These are phyloP conservation scores for Sphagnum fallax DNA, from an alignment of 228 moss, liverwort and hornwort species.

Conservation along the genomic window DNA sequence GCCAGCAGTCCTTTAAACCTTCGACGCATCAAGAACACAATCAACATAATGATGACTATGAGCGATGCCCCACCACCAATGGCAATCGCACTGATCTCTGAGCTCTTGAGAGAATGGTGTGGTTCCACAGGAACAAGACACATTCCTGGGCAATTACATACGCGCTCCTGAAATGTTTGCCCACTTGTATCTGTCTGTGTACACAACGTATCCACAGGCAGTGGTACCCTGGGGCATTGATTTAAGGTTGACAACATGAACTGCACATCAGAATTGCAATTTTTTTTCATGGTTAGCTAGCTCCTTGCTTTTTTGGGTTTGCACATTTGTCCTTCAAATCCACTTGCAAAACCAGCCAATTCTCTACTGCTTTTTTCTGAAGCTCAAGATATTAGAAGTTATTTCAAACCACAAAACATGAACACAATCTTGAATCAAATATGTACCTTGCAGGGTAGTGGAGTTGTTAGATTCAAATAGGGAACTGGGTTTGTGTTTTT, in stretches of 20 bases:
- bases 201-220: constrained; percentile 13
- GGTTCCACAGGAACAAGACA: constrained; percentile 1
- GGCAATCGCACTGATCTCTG: constrained; percentile 13
- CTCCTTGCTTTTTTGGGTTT: no score
- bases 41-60: neutral
- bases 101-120: constrained; percentile 1
- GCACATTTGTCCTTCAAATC: no score
- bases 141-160: constrained; percentile 18
- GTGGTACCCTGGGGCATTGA: constrained; percentile 4
- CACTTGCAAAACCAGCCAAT: no score
- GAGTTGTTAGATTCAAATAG: constrained; percentile 3
- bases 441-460: constrained; percentile 29
- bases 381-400: no score
- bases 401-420: no score
- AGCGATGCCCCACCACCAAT: constrained; percentile 8
- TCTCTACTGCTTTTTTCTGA: no score
- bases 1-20: no score
- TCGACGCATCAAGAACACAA: neutral
- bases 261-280: constrained; percentile 5
- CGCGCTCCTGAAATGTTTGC: constrained; percentile 10
- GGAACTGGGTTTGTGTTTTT: constrained; percentile 7
- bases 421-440: neutral
- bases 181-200: constrained; percentile 15
- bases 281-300: no score
- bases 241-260: constrained; percentile 21